Evolutionary conservation across 2,329 filamentous ascomycete genomes (phyloP), one percentile per base, ranked within the genome.

Genomic region (Diaporthe sp.): DNA sequence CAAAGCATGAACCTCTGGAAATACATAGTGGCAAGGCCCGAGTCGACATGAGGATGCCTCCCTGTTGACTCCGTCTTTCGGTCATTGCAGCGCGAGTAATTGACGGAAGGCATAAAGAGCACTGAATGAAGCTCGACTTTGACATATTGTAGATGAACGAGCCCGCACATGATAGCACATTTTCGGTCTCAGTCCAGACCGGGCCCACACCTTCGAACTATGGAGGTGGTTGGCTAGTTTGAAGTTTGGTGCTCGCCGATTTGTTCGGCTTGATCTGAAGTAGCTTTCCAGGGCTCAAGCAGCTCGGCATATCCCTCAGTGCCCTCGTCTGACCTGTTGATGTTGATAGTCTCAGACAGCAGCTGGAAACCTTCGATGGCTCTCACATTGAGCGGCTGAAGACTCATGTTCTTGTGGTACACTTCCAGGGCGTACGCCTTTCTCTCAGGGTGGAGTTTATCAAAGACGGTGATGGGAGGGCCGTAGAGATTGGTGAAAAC

Each of bases 401-500:
- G 51, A 12, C 55, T 72, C 39, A 78, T 76, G 25, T 78, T 78
- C 34, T 53, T 71, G 15, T 72, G 72, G 53, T 77, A 78, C 7
- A 78, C 58, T 7, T 39, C 71, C 13, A 78, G 73, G 15, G 72
- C 70, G 4, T 51, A 22, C 7, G 74, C 76, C 34, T 71, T 74
- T 13, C 76, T 77, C 67, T 79, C 78, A 25, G 74, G 61, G 20
- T 77, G 53, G 7, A 79, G 47, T 20, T 28, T 75, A 25, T 77
- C 78, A 34, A 79, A 78, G 15, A 78, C 42, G 34, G 58, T 71
- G 4, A 73, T 75, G 20, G 78, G 78, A 2, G 77, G 78, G 13
- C 78, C 78, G 17, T 76, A 78, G 22, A 78, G 44, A 25, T 77
- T 75, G 7, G 58, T 47, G 44, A 77, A 79, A 8, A 78, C 74